Conservation (phyloP, 768 basidiomycete species). For the Paxillus rubicundulus region DNA sequence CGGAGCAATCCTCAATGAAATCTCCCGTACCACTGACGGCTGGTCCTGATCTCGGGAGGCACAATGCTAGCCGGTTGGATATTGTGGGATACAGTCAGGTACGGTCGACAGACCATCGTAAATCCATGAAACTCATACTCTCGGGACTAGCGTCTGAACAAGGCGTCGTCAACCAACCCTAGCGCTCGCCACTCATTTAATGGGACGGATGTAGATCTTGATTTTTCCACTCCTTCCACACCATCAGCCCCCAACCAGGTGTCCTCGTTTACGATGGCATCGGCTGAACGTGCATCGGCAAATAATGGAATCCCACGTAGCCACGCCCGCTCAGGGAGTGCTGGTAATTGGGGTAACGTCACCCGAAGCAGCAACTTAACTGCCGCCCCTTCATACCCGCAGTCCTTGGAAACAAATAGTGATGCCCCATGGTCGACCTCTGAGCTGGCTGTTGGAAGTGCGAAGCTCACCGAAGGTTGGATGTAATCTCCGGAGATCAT, state of each 20-base stretch:
- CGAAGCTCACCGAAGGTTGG: constrained; percentile 55
- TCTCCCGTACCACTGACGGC: constrained; percentile 82
- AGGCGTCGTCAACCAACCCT: constrained; percentile 45
- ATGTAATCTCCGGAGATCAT: constrained; percentile 22
- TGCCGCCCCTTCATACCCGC: constrained; percentile 50
- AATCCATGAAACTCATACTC: constrained; percentile 11
- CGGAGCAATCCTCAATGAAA: constrained; percentile 58
- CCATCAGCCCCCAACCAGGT: constrained; percentile 45
- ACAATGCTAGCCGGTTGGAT: constrained; percentile 65
- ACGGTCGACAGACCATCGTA: constrained; percentile 19
- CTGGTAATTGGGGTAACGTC: constrained; percentile 74
- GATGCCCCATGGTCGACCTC: constrained; percentile 60
- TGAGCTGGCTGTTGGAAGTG: constrained; percentile 48
- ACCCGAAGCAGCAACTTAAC: constrained; percentile 52
- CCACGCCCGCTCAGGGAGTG: constrained; percentile 75
- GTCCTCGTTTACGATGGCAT: constrained; percentile 36
- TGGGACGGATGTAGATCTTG: constrained; percentile 62
- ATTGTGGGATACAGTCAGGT: constrained; percentile 76
- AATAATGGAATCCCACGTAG: constrained; percentile 41
- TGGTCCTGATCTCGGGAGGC: constrained; percentile 80
- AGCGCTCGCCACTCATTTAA: constrained; percentile 74
- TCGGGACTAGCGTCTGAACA: constrained; percentile 43
- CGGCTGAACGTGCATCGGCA: constrained; percentile 37
- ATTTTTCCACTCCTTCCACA: constrained; percentile 56
- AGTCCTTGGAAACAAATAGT: constrained; percentile 50